Evolutionary conservation across 2,329 filamentous ascomycete genomes (phyloP), one percentile per base, ranked within the genome.

Genomic region (Aspergillus transmontanensis): DNA sequence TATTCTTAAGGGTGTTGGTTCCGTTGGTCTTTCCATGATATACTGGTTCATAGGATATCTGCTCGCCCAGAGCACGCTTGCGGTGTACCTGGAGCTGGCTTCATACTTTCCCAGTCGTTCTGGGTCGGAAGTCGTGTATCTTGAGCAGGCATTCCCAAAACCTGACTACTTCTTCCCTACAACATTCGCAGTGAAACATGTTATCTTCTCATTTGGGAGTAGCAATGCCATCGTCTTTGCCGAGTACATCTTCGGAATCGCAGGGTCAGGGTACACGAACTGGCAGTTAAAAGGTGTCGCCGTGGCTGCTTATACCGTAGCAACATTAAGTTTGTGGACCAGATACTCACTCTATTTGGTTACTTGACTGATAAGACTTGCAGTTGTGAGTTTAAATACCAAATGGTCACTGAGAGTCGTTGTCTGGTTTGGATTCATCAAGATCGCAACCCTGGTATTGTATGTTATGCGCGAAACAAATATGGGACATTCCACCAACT

Each of bases 11-110:
- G 51, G 51, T n/a, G 51, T 54, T 36, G 51, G 51, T 6, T 54
- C 51, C 21, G 30, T 54, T 9, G 30, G 51, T 2, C 51, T 54
- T 54, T 54, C 51, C 7, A 54, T 54, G 51, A 36, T 54, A 19
- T 54, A 54, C 51, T 54, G 51, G 51, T 54, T 54, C 5, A 54
- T 54, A 36, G 51, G 51, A 34, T 54, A 54, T 23, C 51, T 54
- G 32, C 51, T 54, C 10, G 28, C 51, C 32, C 9, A 54, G 3
- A 54, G 51, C 30, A 54, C 51, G 0, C 28, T 54, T 6, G 28
- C 51, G 21, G 12, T 54, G 16, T 54, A 54, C n/a, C 14, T 54
- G 30, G 51, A 54, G 14, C 30, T 54, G 10, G 51, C 51, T 1
- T 54, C 51, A 12, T 54, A 54, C 21, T 54, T 54, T 30, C 51